Evolutionary conservation across 768 basidiomycete species (phyloP), one percentile per base, ranked within the genome.

Genomic region (Lactifluus pinguis): DNA sequence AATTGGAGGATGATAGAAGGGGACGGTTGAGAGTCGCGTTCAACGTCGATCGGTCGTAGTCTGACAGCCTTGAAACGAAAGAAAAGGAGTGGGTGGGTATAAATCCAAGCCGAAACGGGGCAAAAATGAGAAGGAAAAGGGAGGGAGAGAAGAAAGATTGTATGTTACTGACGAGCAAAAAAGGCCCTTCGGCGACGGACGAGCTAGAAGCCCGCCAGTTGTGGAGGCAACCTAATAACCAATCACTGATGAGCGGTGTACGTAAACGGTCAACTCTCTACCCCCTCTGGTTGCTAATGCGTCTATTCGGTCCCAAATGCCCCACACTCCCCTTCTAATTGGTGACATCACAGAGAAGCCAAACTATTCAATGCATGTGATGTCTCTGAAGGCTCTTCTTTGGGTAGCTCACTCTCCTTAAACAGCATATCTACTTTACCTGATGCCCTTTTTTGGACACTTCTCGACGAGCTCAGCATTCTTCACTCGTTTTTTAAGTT

Each of bases 241-340:
- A 56, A 56, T 56, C 60, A 56, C n/a, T 25, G 4, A 15, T 15
- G 11, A 39, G 56, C 61, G 56, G 55, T 14, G 39, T 58, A 62
- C 61, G 56, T 62, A 62, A 58, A 58, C 32, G 39, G 61, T 29
- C 29, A 62, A 30, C 11, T 10, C 11, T 4, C 29, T 53, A 6
- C 61, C 47, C 32, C 34, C 29, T 30, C 30, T 15, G 55, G 49
- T 42, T 38, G 47, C 41, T 30, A 44, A 21, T 14, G 51, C 38
- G 45, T 19, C 42, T 55, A 51, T 45, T 56, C 42, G 60, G 54
- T 3, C 8, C 49, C 30, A 32, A 25, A 25, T 25, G 25, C 25
- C 25, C 42, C 36, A n/a, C 11, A 38, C 13, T 7, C 15, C 14
- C 32, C 59, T 50, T 60, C 59, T 45, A 25, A 56, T 49, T 30